These are phyloP conservation scores for Umbelopsis vinacea DNA, from an alignment of 192 early-diverging fungal species.

Conservation along the genomic window DNA sequence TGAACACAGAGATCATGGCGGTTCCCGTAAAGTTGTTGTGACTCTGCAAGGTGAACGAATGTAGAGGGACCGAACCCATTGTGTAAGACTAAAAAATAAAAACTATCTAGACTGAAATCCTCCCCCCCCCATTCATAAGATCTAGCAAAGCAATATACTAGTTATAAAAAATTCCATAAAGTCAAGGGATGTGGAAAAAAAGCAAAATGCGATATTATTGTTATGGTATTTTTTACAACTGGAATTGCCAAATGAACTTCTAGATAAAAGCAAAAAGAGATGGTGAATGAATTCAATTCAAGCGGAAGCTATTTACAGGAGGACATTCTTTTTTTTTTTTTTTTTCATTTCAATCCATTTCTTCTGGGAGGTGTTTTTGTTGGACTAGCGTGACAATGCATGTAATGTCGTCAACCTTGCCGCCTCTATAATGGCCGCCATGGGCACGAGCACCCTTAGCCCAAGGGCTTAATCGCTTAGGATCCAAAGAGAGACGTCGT, in stretches of 20 bases:
- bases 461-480: slow-evolving; percentile 55
- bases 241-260: background rate
- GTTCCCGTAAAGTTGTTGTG: slow-evolving; percentile 66
- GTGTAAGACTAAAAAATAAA: too few species aligned
- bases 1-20: slow-evolving; percentile 70
- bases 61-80: background rate
- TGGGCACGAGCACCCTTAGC: slow-evolving; percentile 52
- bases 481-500: slow-evolving; percentile 50
- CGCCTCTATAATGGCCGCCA: slow-evolving; percentile 48
- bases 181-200: too few species aligned
- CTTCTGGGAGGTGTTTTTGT: background rate
- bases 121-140: too few species aligned
- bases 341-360: too few species aligned
- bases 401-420: slow-evolving; percentile 65
- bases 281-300: background rate
- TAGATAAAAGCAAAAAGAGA: background rate
- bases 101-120: too few species aligned
- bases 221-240: background rate
- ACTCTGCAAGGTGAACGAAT: slow-evolving; percentile 75
- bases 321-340: too few species aligned
- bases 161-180: too few species aligned
- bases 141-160: too few species aligned
- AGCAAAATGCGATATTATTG: background rate
- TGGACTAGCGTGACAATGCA: slow-evolving; percentile 57
- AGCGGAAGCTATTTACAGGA: background rate